Conservation (phyloP, 2,329 filamentous ascomycete species). For the Hyphodiscus sp. region DNA sequence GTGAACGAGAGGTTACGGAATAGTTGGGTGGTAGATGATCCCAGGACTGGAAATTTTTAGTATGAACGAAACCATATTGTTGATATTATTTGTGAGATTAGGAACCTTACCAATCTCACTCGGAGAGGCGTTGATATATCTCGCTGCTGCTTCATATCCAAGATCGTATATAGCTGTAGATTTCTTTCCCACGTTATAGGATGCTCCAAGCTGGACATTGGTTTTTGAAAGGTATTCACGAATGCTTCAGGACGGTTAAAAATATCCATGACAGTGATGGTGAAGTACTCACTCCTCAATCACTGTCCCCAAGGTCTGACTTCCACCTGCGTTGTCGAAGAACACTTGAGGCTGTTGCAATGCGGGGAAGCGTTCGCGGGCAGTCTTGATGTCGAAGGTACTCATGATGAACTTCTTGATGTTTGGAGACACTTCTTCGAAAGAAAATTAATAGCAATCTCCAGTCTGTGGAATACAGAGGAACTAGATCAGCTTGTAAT, state of each 20-base stretch:
- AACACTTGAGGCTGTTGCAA: slow-evolving; percentile 61
- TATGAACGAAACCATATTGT: neutral
- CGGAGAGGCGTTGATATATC: slow-evolving; percentile 60
- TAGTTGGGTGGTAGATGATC: slow-evolving; percentile 68
- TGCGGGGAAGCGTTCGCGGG: slow-evolving; percentile 61
- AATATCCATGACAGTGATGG: neutral
- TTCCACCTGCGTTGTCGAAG: slow-evolving; percentile 74
- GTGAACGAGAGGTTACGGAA: slow-evolving; percentile 62
- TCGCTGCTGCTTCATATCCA: slow-evolving; percentile 59
- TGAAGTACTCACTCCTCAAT: slow-evolving; percentile 52
- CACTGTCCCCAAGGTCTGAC: slow-evolving; percentile 60
- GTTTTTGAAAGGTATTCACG: slow-evolving; percentile 57
- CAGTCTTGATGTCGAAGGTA: slow-evolving; percentile 47
- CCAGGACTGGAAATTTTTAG: slow-evolving; percentile 46
- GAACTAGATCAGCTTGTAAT: neutral
- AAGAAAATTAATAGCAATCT: neutral
- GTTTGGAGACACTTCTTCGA: neutral
- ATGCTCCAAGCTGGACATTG: slow-evolving; percentile 72
- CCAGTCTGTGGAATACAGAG: neutral
- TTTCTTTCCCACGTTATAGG: slow-evolving; percentile 53
- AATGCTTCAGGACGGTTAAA: slow-evolving; percentile 41
- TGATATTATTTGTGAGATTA: neutral
- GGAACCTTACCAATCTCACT: slow-evolving; percentile 53
- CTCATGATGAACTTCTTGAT: slow-evolving; percentile 16
- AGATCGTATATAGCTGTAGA: slow-evolving; percentile 53